Conservation (phyloP, 106 monocot genomes). For the Xerophyta viscosa region DNA sequence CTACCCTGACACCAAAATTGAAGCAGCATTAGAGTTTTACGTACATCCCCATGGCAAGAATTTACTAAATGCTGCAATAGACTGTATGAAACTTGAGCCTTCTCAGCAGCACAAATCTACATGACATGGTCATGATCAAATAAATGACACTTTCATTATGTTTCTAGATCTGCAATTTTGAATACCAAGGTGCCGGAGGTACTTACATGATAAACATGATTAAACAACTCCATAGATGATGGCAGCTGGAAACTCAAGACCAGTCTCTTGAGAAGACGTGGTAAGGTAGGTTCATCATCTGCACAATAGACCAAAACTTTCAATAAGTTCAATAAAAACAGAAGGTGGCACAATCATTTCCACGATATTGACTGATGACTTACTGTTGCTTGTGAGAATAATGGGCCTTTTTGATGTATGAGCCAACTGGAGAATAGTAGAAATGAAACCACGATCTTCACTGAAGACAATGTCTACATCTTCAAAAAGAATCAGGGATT, state of each 20-base stretch:
- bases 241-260: conserved; percentile 61
- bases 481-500: conserved; percentile 84
- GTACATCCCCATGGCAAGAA: conserved; percentile 66
- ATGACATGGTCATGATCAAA: too few relatives aligned
- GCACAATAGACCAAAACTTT: conserved; percentile 4
- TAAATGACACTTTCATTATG: too few relatives aligned
- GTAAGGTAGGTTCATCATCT: conserved; percentile 74
- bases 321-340: background rate
- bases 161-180: background rate
- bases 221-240: conserved; percentile 60
- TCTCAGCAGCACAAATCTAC: conserved; percentile 77
- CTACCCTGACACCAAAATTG: conserved; percentile 96
- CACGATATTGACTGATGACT: conserved; percentile 8
- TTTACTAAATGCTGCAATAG: conserved; percentile 47
- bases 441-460: conserved; percentile 85
- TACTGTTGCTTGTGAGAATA: conserved; percentile 89
- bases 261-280: conserved; percentile 32
- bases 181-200: background rate
- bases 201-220: conserved; percentile 9
- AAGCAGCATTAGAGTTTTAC: conserved; percentile 75
- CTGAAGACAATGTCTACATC: conserved; percentile 92
- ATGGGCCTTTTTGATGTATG: conserved; percentile 88
- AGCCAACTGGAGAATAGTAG: conserved; percentile 75
- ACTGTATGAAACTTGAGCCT: conserved; percentile 24
- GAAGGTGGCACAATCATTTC: background rate